phyloP scores from a whole-genome alignment of 1,139 yeast genomes.

The Pichia sp. region DNA sequence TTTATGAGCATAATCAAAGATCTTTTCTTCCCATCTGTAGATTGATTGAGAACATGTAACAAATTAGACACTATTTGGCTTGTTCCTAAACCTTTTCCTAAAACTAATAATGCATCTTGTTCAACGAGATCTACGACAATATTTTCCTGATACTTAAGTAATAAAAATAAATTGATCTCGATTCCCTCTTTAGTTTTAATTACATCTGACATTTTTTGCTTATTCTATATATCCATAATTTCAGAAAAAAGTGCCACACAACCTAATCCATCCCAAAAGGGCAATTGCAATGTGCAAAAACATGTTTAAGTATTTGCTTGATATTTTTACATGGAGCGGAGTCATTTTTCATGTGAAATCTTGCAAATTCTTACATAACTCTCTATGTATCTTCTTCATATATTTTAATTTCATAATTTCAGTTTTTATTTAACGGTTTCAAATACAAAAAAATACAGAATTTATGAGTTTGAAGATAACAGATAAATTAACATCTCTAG shows the following conservation, averaged over 20 bases:
- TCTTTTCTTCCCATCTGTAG: constrained; percentile 43
- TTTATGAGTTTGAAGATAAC: constrained; percentile 40
- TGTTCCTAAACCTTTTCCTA: constrained; percentile 85
- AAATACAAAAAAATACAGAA: too few species aligned
- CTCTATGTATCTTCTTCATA: too few species aligned
- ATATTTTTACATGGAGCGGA: too few species aligned
- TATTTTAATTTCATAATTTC: too few species aligned
- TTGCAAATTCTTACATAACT: too few species aligned
- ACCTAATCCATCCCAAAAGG: too few species aligned
- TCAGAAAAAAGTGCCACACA: too few species aligned
- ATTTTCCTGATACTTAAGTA: constrained; percentile 62
- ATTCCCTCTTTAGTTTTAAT: neutral
- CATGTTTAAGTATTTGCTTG: too few species aligned
- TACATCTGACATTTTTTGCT: neutral
- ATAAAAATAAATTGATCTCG: constrained; percentile 6
- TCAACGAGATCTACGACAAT: constrained; percentile 67
- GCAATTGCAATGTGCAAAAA: too few species aligned
- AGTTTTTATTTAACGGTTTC: too few species aligned
- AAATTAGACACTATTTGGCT: constrained; percentile 67
- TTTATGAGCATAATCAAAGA: constrained; percentile 68
- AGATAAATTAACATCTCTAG: constrained; percentile 47
- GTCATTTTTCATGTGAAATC: too few species aligned
- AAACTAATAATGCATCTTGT: constrained; percentile 67
- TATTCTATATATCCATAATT: too few species aligned
- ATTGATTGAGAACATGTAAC: constrained; percentile 65